These are phyloP conservation scores for Monilinia fructigena DNA, from an alignment of 2,329 filamentous ascomycete genomes.

Conservation along the genomic window DNA sequence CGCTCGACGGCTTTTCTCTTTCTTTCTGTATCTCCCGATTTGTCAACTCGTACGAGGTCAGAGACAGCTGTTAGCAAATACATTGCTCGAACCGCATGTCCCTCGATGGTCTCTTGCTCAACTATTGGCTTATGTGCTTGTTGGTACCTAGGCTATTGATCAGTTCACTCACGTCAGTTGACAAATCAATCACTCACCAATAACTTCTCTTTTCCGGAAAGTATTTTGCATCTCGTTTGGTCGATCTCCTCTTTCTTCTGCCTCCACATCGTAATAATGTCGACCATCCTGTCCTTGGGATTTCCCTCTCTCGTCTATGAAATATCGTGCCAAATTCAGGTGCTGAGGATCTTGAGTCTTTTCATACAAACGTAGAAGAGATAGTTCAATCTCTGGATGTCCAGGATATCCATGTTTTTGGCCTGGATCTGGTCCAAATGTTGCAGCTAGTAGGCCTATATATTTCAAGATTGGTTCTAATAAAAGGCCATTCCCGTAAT, in stretches of 20 bases:
- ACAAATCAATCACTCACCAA: constrained; percentile 36
- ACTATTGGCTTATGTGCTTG: constrained; percentile 56
- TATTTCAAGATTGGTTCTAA: constrained; percentile 55
- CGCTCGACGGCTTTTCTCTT: constrained; percentile 43
- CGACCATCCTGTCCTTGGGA: constrained; percentile 48
- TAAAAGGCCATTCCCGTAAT: constrained; percentile 52
- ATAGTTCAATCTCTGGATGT: constrained; percentile 55
- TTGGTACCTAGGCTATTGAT: constrained; percentile 50
- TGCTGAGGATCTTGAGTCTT: constrained; percentile 43
- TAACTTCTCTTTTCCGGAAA: constrained; percentile 46
- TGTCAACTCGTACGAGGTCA: constrained; percentile 50
- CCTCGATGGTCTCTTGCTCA: constrained; percentile 55
- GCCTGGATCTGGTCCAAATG: constrained; percentile 50
- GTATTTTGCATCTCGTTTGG: constrained; percentile 47
- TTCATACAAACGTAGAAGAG: constrained; percentile 48
- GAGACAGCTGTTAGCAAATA: constrained; percentile 60
- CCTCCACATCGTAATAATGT: constrained; percentile 57
- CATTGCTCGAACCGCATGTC: constrained; percentile 59
- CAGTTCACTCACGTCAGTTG: not conserved
- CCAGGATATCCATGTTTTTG: constrained; percentile 60
- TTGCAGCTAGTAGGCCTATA: constrained; percentile 50
- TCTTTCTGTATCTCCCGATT: not conserved
- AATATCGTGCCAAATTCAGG: constrained; percentile 51
- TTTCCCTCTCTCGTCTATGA: constrained; percentile 58
- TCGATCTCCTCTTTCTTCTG: constrained; percentile 49